Conservation (phyloP, 2,329 filamentous ascomycete species). For the Ascochyta pisi region DNA sequence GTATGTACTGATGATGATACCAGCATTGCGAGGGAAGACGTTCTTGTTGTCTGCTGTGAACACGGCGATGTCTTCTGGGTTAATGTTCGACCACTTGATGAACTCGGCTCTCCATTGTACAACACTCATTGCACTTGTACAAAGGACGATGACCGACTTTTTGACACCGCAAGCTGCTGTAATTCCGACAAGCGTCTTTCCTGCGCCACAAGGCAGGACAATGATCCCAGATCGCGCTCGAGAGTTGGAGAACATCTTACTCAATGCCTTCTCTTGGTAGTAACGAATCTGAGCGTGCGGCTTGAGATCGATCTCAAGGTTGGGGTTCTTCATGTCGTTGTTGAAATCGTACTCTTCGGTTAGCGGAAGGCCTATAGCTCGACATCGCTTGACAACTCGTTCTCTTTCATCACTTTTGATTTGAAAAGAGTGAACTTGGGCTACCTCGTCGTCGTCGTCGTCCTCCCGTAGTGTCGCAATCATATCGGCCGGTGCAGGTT, state of each 20-base stretch:
- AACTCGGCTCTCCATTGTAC: conserved; percentile 98
- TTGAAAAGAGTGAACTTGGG: conserved; percentile 91
- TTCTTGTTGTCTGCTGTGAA: conserved; percentile 95
- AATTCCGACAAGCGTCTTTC: conserved; percentile 97
- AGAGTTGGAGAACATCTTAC: conserved; percentile 99
- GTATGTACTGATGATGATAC: conserved; percentile 97
- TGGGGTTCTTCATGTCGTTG: conserved; percentile 87
- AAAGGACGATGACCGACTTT: conserved; percentile 93
- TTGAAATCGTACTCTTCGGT: conserved; percentile 98
- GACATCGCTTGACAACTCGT: conserved; percentile 85
- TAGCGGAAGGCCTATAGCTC: conserved; percentile 84
- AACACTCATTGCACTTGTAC: conserved; percentile 97
- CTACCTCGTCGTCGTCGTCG: conserved; percentile 85
- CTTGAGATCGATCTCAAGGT: conserved; percentile 90
- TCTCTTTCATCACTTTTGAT: conserved; percentile 84
- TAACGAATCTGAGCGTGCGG: conserved; percentile 87
- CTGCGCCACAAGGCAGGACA: conserved; percentile 92
- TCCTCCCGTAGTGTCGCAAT: conserved; percentile 69
- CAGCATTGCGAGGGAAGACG: conserved; percentile 83
- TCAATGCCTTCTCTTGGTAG: conserved; percentile 97
- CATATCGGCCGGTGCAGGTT: conserved; percentile 62
- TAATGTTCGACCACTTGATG: conserved; percentile 98
- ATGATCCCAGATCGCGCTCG: conserved; percentile 97
- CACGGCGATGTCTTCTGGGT: conserved; percentile 88
- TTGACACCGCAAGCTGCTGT: conserved; percentile 98